phyloP scores from a whole-genome alignment of 2,329 filamentous ascomycete species.

The Venturia aucupariae region DNA sequence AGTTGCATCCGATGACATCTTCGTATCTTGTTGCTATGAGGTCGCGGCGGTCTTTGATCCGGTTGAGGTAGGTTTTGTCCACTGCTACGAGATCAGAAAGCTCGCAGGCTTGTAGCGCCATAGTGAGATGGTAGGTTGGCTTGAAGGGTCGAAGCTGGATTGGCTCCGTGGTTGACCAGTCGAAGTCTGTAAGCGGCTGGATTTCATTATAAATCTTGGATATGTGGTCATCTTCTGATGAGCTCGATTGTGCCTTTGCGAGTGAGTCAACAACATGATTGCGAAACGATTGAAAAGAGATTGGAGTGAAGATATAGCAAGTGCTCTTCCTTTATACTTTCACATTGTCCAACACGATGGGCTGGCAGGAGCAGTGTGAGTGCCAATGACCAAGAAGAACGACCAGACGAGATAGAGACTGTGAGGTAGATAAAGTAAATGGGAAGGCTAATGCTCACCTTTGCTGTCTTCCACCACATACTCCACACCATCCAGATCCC shows the following conservation, averaged over 20 bases:
- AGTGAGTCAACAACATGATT: neutral
- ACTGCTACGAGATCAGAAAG: slow-evolving; percentile 48
- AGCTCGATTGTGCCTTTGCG: neutral
- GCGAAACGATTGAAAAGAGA: neutral
- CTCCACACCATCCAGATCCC: neutral
- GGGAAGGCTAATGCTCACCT: neutral
- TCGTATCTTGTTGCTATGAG: slow-evolving; percentile 37
- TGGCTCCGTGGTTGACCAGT: slow-evolving; percentile 43
- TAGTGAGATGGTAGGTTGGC: slow-evolving; percentile 53
- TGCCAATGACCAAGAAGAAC: no score
- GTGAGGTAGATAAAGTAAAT: neutral
- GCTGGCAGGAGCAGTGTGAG: no score
- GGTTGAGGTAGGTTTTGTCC: slow-evolving; percentile 49
- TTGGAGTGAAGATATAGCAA: no score
- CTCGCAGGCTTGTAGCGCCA: slow-evolving; percentile 46
- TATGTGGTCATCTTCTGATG: neutral
- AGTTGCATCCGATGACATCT: slow-evolving; percentile 31
- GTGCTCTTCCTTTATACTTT: no score
- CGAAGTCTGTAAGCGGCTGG: slow-evolving; percentile 39
- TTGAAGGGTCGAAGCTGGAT: slow-evolving; percentile 49
- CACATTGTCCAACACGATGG: no score
- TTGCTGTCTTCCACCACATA: neutral
- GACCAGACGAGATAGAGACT: no score
- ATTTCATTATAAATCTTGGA: slow-evolving; percentile 31
- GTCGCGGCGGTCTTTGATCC: slow-evolving; percentile 40